Evolutionary conservation across 768 basidiomycete genomes (phyloP).

Genomic region (Serendipita indica): DNA sequence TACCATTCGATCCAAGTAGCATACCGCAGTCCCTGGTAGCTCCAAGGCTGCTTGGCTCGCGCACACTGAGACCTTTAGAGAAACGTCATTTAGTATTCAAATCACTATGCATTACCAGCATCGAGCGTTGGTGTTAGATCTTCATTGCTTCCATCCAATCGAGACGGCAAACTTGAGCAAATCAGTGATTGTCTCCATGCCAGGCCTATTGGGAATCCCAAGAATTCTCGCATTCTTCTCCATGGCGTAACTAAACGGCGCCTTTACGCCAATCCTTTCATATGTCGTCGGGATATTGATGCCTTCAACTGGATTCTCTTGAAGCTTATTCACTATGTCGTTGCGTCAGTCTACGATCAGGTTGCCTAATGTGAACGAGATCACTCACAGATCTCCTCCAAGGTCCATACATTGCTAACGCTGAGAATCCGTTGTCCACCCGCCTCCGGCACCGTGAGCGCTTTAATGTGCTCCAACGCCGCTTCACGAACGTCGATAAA

Average conservation of each 20-base stretch:
- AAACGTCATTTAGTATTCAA: no score
- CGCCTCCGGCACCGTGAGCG: constrained; percentile 37
- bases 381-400: neutral
- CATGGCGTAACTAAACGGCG: neutral
- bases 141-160: neutral
- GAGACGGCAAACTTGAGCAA: neutral
- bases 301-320: neutral
- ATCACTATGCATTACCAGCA: no score
- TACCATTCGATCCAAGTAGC: no score
- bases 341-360: neutral
- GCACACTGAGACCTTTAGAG: no score
- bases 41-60: no score
- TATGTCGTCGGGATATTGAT: neutral
- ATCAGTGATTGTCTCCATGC: neutral
- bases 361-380: no score
- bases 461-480: constrained; percentile 37
- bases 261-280: neutral
- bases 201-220: neutral
- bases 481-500: constrained; percentile 37
- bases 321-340: neutral
- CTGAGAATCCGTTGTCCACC: constrained; percentile 32
- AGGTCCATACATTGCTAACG: neutral
- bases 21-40: no score
- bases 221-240: neutral
- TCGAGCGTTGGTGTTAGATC: no score